phyloP scores from a whole-genome alignment of 2,329 filamentous ascomycete genomes.

The Diaporthe sp. region DNA sequence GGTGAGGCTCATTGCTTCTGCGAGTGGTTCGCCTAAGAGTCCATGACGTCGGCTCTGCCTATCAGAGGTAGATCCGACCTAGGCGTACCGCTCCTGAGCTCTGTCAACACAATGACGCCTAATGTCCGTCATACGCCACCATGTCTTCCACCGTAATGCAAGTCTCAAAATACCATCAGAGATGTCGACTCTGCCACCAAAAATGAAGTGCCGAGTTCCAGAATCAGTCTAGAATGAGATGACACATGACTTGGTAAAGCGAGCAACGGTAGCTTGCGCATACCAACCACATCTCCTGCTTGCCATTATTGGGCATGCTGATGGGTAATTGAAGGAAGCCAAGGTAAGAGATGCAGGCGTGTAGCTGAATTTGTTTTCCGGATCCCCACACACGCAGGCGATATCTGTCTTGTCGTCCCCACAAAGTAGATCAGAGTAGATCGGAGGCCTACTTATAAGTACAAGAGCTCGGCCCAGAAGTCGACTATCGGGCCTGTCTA shows the following conservation, averaged over 20 bases:
- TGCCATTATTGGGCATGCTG: not conserved
- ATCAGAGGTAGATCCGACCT: conserved; percentile 3
- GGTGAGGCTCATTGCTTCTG: not conserved
- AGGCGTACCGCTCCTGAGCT: conserved; percentile 1
- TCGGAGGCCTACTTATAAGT: not conserved
- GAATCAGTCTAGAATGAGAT: not conserved
- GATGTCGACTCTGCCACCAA: not conserved
- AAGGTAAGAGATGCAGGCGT: not conserved
- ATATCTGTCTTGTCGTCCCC: not conserved
- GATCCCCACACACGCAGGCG: not conserved
- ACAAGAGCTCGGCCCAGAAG: not conserved
- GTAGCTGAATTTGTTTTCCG: not conserved
- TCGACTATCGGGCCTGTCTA: too few relatives aligned
- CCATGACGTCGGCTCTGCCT: conserved; percentile 27
- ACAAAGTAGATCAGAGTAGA: not conserved
- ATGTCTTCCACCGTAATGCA: not conserved
- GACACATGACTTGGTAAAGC: conserved; percentile 21
- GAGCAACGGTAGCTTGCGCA: not conserved
- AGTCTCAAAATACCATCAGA: conserved; percentile 15
- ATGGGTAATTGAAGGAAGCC: not conserved
- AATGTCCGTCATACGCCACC: conserved; percentile 6
- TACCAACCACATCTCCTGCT: not conserved
- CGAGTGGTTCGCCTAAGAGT: conserved; percentile 10
- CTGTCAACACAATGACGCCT: conserved; percentile 8
- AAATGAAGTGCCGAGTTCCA: not conserved